Conservation (phyloP, 176 grass and related monocot species). For the Oryza nivara region DNA sequence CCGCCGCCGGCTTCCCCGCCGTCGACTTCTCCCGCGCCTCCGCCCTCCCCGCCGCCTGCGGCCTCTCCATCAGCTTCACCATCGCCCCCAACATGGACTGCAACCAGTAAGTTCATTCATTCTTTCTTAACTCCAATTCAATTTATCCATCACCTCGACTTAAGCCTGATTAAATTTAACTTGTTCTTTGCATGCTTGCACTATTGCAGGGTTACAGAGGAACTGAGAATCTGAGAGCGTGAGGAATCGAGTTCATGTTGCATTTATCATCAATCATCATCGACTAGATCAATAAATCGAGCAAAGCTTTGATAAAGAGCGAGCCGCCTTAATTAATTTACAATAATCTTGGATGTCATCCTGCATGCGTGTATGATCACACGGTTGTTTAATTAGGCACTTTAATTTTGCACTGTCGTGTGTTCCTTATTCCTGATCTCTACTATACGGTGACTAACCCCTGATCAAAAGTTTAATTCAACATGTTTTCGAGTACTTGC, state of each 20-base stretch:
- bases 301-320: not conserved
- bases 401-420: too few species aligned
- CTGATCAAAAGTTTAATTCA: too few species aligned
- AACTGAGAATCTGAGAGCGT: constrained; percentile 9
- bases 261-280: not conserved
- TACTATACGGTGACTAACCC: not conserved
- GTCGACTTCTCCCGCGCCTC: constrained; percentile 43
- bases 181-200: not conserved
- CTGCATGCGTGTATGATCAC: too few species aligned
- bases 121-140: too few species aligned
- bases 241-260: not conserved
- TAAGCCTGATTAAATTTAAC: not conserved
- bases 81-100: constrained; percentile 59
- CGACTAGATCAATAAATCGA: constrained; percentile 22
- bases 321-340: too few species aligned
- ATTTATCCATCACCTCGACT: too few species aligned
- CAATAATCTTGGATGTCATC: too few species aligned
- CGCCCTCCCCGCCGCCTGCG: constrained; percentile 37
- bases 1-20: constrained; percentile 21
- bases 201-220: constrained; percentile 41
- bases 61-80: constrained; percentile 49
- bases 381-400: too few species aligned
- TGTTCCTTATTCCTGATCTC: not conserved
- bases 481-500: too few species aligned
- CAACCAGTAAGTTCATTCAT: constrained; percentile 37